A percentile compares a stretch with the other conserved stretches of the same genome.
Conservation (phyloP, 306 rosid genomes). For the Vigna unguiculata region DNA sequence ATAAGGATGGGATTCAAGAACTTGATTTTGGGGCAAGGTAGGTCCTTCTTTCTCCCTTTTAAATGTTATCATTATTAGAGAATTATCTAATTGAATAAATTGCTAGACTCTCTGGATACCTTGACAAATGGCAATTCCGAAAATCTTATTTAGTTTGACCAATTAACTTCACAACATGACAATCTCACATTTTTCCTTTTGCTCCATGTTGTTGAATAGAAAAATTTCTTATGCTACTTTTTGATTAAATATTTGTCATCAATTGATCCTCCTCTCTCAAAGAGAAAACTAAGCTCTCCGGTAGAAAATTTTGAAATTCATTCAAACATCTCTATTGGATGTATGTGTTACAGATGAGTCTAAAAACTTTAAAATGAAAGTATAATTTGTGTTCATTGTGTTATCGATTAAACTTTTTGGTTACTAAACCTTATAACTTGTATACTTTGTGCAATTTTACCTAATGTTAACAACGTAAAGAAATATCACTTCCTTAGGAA, state of each 20-base stretch:
- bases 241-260: conserved; percentile 13
- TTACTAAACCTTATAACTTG: conserved; percentile 30
- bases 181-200: conserved; percentile 19
- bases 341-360: conserved; percentile 23
- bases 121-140: neutral
- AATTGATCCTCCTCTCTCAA: neutral
- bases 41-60: conserved; percentile 46
- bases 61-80: conserved; percentile 40
- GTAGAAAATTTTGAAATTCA: conserved; percentile 24
- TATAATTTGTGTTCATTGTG: conserved; percentile 11
- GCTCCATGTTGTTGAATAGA: conserved; percentile 31
- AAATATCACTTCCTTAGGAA: conserved; percentile 35
- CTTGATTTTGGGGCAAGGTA: conserved; percentile 95
- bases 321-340: conserved; percentile 23
- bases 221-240: conserved; percentile 13
- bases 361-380: conserved; percentile 16
- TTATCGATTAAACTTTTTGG: conserved; percentile 17
- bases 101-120: conserved; percentile 15
- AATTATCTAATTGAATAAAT: conserved; percentile 24
- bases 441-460: conserved; percentile 25
- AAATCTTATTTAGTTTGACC: conserved; percentile 32
- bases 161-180: conserved; percentile 11
- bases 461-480: conserved; percentile 19
- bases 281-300: neutral
- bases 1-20: conserved; percentile 62